Evolutionary conservation across 2,329 filamentous ascomycete genomes (phyloP).

Genomic region (Penicillium sp.): DNA sequence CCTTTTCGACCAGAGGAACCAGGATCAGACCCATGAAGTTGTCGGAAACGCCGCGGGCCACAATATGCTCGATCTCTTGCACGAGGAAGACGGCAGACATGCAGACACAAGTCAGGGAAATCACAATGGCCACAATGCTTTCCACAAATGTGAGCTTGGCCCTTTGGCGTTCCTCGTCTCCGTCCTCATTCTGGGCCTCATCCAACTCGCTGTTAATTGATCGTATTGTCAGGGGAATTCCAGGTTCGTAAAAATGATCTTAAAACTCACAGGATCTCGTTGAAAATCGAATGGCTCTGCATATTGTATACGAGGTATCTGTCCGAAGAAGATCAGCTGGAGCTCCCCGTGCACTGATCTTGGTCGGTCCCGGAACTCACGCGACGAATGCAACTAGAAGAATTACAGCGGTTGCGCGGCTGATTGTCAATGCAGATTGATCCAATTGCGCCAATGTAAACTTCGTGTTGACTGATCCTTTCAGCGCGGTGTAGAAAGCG

Average conservation of each 20-base stretch:
- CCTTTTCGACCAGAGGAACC: slow-evolving; percentile 75
- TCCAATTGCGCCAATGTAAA: slow-evolving; percentile 43
- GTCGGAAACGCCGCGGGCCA: slow-evolving; percentile 52
- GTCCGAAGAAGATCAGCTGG: background rate
- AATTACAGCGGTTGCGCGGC: slow-evolving; percentile 65
- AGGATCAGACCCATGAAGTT: slow-evolving; percentile 68
- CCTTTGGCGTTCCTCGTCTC: slow-evolving; percentile 56
- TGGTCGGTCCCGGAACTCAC: slow-evolving; percentile 38
- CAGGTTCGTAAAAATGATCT: too few relatives aligned
- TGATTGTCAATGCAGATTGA: slow-evolving; percentile 59
- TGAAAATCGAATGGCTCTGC: slow-evolving; percentile 70
- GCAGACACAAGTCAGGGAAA: slow-evolving; percentile 65
- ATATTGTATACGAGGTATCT: slow-evolving; percentile 66
- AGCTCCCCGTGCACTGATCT: background rate
- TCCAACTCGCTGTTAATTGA: slow-evolving; percentile 50
- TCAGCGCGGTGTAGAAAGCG: slow-evolving; percentile 46
- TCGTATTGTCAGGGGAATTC: too few relatives aligned
- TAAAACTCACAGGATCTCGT: slow-evolving; percentile 55
- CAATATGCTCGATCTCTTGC: slow-evolving; percentile 62
- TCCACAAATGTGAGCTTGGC: slow-evolving; percentile 72
- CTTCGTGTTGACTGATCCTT: slow-evolving; percentile 37
- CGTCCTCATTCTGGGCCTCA: slow-evolving; percentile 63
- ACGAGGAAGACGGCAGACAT: slow-evolving; percentile 71
- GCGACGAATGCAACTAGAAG: slow-evolving; percentile 65
- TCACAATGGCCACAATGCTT: slow-evolving; percentile 59